A percentile compares a stretch with the other conserved stretches of the same genome.
phyloP scores from a whole-genome alignment of 2,329 filamentous ascomycete species.

The Diaporthe aspalathi region DNA sequence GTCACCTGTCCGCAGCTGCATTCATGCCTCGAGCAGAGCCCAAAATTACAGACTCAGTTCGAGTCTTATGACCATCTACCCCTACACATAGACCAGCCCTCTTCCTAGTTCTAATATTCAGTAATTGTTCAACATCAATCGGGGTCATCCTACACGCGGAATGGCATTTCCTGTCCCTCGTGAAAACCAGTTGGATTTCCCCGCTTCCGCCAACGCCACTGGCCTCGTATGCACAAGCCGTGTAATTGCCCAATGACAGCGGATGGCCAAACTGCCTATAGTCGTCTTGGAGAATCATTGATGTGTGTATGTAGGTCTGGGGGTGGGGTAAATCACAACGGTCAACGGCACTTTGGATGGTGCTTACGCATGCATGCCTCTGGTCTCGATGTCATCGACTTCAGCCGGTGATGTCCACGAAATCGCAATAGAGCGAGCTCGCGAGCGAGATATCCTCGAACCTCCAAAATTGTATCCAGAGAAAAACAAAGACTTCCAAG shows the following conservation, averaged over 20 bases:
- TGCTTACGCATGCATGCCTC: slow-evolving; percentile 9
- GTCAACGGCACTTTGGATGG: background rate
- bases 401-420: background rate
- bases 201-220: background rate
- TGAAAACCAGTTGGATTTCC: background rate
- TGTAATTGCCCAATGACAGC: slow-evolving; percentile 17
- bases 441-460: fast-evolving
- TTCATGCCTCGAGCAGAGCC: too few relatives aligned
- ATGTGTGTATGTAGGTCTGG: background rate
- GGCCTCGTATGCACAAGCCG: background rate
- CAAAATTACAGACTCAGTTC: too few relatives aligned
- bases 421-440: too few relatives aligned
- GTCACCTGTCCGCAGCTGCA: background rate
- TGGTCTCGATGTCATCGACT: slow-evolving; percentile 15
- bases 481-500: too few relatives aligned
- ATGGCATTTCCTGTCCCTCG: background rate
- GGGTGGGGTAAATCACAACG: slow-evolving; percentile 11
- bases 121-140: too few relatives aligned
- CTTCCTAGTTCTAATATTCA: too few relatives aligned
- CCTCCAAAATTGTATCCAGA: background rate
- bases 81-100: too few relatives aligned
- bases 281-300: background rate
- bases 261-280: background rate
- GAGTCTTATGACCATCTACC: too few relatives aligned
- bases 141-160: too few relatives aligned